Base-by-base conservation (phyloP, 495 filamentous ascomycete species). In the Friedmanniomyces simplex region DNA sequence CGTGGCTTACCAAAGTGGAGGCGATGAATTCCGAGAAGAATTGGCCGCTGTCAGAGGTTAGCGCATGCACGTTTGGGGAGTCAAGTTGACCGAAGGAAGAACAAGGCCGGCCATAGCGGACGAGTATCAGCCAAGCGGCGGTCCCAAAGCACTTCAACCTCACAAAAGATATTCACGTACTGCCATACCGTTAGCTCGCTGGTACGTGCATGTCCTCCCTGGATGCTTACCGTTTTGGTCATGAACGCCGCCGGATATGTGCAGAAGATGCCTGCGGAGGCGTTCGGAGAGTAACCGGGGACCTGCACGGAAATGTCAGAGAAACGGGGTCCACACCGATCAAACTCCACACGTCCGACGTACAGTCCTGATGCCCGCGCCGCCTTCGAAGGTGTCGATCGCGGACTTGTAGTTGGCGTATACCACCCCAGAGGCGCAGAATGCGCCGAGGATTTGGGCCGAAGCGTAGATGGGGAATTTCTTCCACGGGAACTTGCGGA, bases 21-120 rank as follows among this genome's bases (percentile, higher is more conserved):
- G 79, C 80, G 43, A 86, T 72, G 61, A 84, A 82, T 58, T 86
- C 83, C 18, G 74, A 78, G 69, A 85, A 83, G 68, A 85, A 84
- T 60, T 79, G 74, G 3, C 75, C 74, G 0, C 28, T 32, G 10
- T 10, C 28, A 3, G 10, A 10, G 28, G 10, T 32, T 10, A 32
- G 28, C 28, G 10, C 10, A 32, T 10, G 28, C 28, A 32, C 28
- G 10, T 32, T 32, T 32, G 77, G n/a, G n/a, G n/a, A n/a, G n/a
- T n/a, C n/a, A n/a, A n/a, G n/a, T n/a, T n/a, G n/a, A n/a, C n/a
- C n/a, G n/a, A n/a, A n/a, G n/a, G n/a, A n/a, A n/a, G n/a, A n/a
- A n/a, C n/a, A n/a, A n/a, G n/a, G n/a, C n/a, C n/a, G n/a, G n/a
- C n/a, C n/a, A n/a, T n/a, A n/a, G n/a, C n/a, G n/a, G n/a, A n/a